A percentile compares a stretch with the other conserved stretches of the same genome.
phyloP scores from a whole-genome alignment of 768 basidiomycete species.

The Amanita subjunquillea region DNA sequence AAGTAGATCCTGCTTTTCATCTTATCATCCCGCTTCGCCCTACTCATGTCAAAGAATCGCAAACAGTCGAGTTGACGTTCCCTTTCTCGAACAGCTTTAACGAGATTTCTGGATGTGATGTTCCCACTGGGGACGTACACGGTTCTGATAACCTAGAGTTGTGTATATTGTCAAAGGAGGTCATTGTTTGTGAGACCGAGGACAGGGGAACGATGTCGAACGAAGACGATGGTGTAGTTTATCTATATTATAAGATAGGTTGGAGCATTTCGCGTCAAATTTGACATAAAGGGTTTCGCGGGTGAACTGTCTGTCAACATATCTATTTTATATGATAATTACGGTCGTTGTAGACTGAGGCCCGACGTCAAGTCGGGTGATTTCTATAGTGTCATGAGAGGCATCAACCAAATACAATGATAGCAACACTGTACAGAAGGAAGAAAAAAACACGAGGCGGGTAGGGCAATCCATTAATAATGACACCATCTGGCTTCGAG shows the following conservation, averaged over 20 bases:
- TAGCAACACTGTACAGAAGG: too few relatives aligned
- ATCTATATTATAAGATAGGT: slow-evolving; percentile 62
- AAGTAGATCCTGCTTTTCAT: slow-evolving; percentile 38
- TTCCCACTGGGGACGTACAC: not conserved
- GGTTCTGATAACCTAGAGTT: slow-evolving; percentile 19
- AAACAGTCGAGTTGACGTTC: slow-evolving; percentile 49
- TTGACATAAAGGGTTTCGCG: too few relatives aligned
- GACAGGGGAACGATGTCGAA: slow-evolving; percentile 17
- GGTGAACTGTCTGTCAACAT: too few relatives aligned
- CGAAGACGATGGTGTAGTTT: slow-evolving; percentile 32
- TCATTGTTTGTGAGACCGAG: slow-evolving; percentile 40
- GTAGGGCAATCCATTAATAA: too few relatives aligned
- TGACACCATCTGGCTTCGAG: too few relatives aligned
- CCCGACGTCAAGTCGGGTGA: too few relatives aligned
- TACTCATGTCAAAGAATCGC: slow-evolving; percentile 52
- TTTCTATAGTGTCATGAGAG: too few relatives aligned
- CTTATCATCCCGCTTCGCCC: slow-evolving; percentile 68
- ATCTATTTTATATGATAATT: too few relatives aligned
- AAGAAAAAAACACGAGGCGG: too few relatives aligned
- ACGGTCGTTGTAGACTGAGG: too few relatives aligned
- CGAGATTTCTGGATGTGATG: not conserved
- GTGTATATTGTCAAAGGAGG: slow-evolving; percentile 42
- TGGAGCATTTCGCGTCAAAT: slow-evolving; percentile 32
- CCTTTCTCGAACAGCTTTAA: slow-evolving; percentile 2
- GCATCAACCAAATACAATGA: too few relatives aligned